phyloP scores from a whole-genome alignment of 495 filamentous ascomycete genomes.

The Neurospora sp. region DNA sequence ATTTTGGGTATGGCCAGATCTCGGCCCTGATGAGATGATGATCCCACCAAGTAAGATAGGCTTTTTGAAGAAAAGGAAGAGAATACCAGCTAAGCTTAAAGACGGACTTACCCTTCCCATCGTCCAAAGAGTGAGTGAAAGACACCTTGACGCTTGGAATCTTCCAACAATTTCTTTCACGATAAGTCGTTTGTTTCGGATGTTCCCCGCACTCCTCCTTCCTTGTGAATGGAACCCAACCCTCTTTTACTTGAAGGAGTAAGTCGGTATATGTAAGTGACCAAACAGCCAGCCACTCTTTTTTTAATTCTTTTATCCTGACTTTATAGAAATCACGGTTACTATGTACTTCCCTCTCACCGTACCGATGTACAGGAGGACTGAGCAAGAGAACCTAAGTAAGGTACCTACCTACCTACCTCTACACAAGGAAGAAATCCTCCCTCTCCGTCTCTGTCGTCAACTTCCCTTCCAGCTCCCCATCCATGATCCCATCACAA shows the following conservation, averaged over 20 bases:
- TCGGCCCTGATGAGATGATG: neutral
- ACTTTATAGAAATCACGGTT: too few relatives aligned
- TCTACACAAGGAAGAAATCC: neutral
- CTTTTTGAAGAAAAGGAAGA: neutral
- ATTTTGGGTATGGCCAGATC: neutral
- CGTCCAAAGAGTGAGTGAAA: neutral
- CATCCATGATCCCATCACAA: constrained; percentile 13
- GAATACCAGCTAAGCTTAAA: neutral
- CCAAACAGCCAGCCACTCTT: too few relatives aligned
- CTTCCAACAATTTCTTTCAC: neutral
- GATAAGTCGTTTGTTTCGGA: neutral
- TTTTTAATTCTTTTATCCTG: too few relatives aligned
- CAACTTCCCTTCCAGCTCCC: neutral
- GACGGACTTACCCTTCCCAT: neutral
- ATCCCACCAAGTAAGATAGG: neutral
- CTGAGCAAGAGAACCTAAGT: too few relatives aligned
- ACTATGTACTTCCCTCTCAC: too few relatives aligned
- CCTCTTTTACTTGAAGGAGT: too few relatives aligned
- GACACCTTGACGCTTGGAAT: neutral
- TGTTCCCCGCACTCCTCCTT: neutral
- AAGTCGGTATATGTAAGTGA: too few relatives aligned
- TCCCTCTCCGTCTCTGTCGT: neutral
- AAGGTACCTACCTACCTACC: too few relatives aligned
- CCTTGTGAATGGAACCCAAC: too few relatives aligned
- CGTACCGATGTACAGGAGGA: too few relatives aligned